Evolutionary conservation across 768 basidiomycete species (phyloP).

Genomic region (Podaxis carcinomalis): DNA sequence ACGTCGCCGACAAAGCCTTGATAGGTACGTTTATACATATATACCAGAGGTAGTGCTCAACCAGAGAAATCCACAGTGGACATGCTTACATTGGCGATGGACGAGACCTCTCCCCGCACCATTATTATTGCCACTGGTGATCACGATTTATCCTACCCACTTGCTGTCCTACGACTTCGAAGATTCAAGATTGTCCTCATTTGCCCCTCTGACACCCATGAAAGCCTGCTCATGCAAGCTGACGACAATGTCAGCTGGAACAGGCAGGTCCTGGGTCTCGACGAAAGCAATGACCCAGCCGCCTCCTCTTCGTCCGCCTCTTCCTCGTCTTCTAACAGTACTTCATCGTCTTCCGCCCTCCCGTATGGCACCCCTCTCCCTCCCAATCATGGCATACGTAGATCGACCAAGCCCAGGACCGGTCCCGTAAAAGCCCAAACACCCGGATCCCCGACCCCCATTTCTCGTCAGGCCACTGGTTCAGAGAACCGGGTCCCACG

Average conservation of each 20-base stretch:
- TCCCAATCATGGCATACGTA: not conserved
- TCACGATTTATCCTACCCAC: constrained; percentile 59
- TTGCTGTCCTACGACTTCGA: constrained; percentile 52
- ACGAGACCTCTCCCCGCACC: constrained; percentile 43
- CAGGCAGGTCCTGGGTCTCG: constrained; percentile 10
- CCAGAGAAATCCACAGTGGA: constrained; percentile 15
- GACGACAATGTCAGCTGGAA: constrained; percentile 45
- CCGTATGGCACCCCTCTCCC: not conserved
- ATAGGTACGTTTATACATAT: constrained; percentile 25
- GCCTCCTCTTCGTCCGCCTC: not conserved
- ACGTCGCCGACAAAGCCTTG: constrained; percentile 49
- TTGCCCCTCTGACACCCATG: constrained; percentile 33
- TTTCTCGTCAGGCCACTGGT: not conserved
- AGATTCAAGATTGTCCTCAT: constrained; percentile 50
- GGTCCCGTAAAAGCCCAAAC: not conserved
- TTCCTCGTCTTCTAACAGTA: not conserved
- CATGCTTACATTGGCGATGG: constrained; percentile 34
- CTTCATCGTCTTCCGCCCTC: not conserved
- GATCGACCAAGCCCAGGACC: not conserved
- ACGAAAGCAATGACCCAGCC: not conserved
- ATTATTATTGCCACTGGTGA: constrained; percentile 64
- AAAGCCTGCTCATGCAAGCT: constrained; percentile 52
- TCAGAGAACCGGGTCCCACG: not conserved
- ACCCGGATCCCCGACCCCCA: not conserved
- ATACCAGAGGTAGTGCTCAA: not conserved